These are phyloP conservation scores for Paspalum vaginatum DNA, from an alignment of 176 grass and related monocot species.

Conservation along the genomic window DNA sequence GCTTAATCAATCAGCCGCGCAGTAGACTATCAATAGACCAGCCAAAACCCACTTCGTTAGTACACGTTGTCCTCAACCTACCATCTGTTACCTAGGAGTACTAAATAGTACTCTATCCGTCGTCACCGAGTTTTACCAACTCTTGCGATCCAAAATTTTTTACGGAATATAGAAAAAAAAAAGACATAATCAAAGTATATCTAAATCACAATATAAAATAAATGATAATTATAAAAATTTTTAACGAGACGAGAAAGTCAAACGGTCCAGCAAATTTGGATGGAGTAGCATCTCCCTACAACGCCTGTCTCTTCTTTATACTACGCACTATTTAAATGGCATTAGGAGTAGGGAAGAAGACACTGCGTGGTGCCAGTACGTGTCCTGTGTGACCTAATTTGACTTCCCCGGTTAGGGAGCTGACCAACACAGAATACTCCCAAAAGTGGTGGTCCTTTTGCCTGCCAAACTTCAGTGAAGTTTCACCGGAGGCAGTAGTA, in stretches of 20 bases:
- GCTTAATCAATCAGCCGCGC: background rate
- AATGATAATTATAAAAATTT: too few species aligned
- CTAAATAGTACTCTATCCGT: too few species aligned
- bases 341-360: background rate
- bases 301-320: too few species aligned
- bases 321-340: too few species aligned
- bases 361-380: background rate
- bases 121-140: too few species aligned
- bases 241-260: too few species aligned
- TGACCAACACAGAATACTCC: background rate
- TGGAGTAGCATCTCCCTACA: background rate
- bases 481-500: too few species aligned
- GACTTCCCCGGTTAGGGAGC: background rate
- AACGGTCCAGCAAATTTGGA: too few species aligned
- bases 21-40: slow-evolving; percentile 9
- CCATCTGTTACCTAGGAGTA: background rate
- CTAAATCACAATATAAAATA: too few species aligned
- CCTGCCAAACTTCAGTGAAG: background rate
- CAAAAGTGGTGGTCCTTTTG: background rate
- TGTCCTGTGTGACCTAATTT: slow-evolving; percentile 22
- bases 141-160: too few species aligned
- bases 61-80: background rate
- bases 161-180: too few species aligned
- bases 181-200: too few species aligned
- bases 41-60: slow-evolving; percentile 28